These are phyloP conservation scores for Coccomyxa subellipsoidea DNA, from an alignment of 163 green algal genomes.

Conservation along the genomic window DNA sequence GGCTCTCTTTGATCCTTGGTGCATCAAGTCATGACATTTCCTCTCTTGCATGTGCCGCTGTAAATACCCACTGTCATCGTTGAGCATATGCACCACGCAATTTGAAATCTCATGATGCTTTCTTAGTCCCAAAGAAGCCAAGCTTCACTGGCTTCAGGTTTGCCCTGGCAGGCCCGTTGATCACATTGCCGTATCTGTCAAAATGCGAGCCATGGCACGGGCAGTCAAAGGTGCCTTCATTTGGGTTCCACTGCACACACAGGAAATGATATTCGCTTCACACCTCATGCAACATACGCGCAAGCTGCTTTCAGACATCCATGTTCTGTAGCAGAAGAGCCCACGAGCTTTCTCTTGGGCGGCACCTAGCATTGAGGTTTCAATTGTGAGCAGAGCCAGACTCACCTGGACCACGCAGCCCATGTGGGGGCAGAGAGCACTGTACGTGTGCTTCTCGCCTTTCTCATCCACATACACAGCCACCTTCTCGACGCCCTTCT, in stretches of 20 bases:
- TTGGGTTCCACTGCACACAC: conserved; percentile 44
- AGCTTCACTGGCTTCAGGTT: conserved; percentile 37
- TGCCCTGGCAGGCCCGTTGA: conserved; percentile 49
- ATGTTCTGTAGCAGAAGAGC: no score
- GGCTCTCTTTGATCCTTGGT: no score
- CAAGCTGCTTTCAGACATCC: no score
- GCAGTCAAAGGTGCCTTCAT: conserved; percentile 58
- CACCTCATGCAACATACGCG: no score
- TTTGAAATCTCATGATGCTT: neutral
- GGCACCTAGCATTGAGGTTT: neutral
- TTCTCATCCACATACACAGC: conserved; percentile 63
- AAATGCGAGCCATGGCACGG: conserved; percentile 59
- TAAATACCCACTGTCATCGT: no score
- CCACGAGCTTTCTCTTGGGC: neutral
- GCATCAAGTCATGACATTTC: no score
- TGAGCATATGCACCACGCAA: no score
- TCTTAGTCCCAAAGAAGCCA: neutral
- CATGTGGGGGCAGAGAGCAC: conserved; percentile 63
- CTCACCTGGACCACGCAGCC: conserved; percentile 45
- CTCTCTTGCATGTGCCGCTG: no score
- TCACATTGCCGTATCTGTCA: conserved; percentile 33
- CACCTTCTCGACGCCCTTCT: conserved; percentile 23
- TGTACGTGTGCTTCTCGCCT: conserved; percentile 41
- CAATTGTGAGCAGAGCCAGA: neutral
- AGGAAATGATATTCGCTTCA: neutral